phyloP scores from a whole-genome alignment of 345 rosid genomes.

The Linum lewisii region DNA sequence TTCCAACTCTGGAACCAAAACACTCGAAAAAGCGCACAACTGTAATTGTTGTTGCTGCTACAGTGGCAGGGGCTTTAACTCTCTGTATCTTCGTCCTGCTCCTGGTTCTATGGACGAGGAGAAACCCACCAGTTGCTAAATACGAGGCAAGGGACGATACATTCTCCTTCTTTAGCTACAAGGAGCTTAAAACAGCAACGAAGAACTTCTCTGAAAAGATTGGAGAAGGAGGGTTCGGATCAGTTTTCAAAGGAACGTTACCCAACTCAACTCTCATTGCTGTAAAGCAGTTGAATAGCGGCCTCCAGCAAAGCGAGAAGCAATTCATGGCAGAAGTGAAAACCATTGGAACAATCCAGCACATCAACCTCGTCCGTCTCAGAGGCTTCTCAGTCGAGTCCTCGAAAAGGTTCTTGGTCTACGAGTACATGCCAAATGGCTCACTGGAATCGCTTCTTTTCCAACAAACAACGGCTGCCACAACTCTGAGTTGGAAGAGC shows the following conservation, averaged over 20 bases:
- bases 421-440: constrained; percentile 25
- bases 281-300: constrained; percentile 25
- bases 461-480: constrained; percentile 9
- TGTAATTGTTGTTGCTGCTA: constrained; percentile 34
- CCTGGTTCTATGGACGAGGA: constrained; percentile 37
- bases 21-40: constrained; percentile 33
- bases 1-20: constrained; percentile 19
- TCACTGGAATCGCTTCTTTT: constrained; percentile 16
- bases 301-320: constrained; percentile 20
- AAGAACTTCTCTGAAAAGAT: constrained; percentile 17
- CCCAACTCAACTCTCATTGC: constrained; percentile 18
- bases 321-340: constrained; percentile 25
- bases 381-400: constrained; percentile 23
- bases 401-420: constrained; percentile 21
- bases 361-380: constrained; percentile 24
- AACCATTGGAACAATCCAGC: constrained; percentile 24
- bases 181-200: constrained; percentile 18
- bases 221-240: constrained; percentile 27
- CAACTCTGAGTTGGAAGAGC: constrained; percentile 20
- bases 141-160: constrained; percentile 27
- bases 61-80: constrained; percentile 42
- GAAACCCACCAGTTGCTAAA: constrained; percentile 3
- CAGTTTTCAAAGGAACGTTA: constrained; percentile 19
- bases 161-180: constrained; percentile 33
- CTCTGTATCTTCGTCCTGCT: constrained; percentile 21